These are phyloP conservation scores for Ormosia emarginata DNA, from an alignment of 306 rosid genomes.

Conservation along the genomic window DNA sequence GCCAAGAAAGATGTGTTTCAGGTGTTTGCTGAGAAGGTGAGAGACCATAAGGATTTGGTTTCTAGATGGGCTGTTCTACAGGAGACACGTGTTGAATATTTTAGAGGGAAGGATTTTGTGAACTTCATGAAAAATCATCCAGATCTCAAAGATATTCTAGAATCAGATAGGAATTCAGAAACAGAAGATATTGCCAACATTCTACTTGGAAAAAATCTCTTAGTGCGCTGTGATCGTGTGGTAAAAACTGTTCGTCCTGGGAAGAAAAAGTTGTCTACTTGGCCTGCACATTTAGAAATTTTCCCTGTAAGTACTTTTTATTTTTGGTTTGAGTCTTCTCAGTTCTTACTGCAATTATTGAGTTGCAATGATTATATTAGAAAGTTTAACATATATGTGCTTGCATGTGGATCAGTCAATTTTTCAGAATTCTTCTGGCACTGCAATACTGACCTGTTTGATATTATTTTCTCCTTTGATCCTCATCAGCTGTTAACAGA, in stretches of 20 bases:
- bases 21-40: slow-evolving; percentile 94
- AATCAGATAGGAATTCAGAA: slow-evolving; percentile 66
- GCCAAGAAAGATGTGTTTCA: slow-evolving; percentile 77
- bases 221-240: slow-evolving; percentile 94
- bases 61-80: slow-evolving; percentile 98
- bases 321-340: not conserved
- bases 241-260: slow-evolving; percentile 98
- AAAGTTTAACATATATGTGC: not conserved
- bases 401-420: not conserved
- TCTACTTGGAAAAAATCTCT: slow-evolving; percentile 72
- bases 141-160: slow-evolving; percentile 76
- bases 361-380: slow-evolving; percentile 5
- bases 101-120: slow-evolving; percentile 92
- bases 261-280: slow-evolving; percentile 87
- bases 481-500: not conserved
- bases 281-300: slow-evolving; percentile 98
- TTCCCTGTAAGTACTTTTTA: slow-evolving; percentile 52
- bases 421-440: not conserved
- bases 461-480: not conserved
- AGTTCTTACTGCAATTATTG: not conserved
- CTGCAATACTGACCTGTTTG: not conserved
- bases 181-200: slow-evolving; percentile 72
- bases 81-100: slow-evolving; percentile 95
- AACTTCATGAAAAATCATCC: slow-evolving; percentile 79
- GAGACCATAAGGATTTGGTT: slow-evolving; percentile 84